A percentile compares a stretch with the other conserved stretches of the same genome.
Conservation (phyloP, 495 filamentous ascomycete genomes). For the Hypomontagnella submonticulosa region DNA sequence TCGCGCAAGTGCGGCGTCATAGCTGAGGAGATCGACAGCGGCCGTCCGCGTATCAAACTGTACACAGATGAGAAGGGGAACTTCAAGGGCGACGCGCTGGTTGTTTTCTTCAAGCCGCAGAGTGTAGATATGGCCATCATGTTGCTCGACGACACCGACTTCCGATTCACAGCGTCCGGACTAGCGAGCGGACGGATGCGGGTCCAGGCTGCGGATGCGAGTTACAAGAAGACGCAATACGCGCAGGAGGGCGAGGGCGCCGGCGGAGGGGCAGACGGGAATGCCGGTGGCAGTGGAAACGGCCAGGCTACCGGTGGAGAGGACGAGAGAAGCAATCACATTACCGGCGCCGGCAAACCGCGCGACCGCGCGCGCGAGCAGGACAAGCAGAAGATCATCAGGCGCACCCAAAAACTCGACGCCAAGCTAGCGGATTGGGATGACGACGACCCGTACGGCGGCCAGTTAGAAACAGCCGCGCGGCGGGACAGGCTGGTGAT, state of each 20-base stretch:
- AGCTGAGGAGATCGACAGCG: conserved; percentile 89
- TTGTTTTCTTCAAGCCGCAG: conserved; percentile 94
- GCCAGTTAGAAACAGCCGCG: conserved; percentile 64
- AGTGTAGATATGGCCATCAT: conserved; percentile 89
- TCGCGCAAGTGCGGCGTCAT: conserved; percentile 89
- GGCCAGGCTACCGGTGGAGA: conserved; percentile 49
- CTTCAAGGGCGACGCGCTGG: conserved; percentile 92
- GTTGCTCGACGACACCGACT: conserved; percentile 90
- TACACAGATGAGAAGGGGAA: conserved; percentile 83
- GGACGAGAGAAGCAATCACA: conserved; percentile 32
- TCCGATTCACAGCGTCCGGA: conserved; percentile 70
- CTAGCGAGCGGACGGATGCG: conserved; percentile 71
- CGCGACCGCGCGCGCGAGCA: conserved; percentile 65
- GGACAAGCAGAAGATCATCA: conserved; percentile 86
- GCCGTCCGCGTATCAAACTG: conserved; percentile 88
- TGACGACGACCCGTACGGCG: conserved; percentile 70
- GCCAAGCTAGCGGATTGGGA: conserved; percentile 94
- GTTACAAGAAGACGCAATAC: conserved; percentile 78
- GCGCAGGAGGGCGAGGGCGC: conserved; percentile 42
- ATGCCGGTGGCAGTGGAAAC: conserved; percentile 48
- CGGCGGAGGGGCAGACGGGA: conserved; percentile 45
- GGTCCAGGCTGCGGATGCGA: conserved; percentile 85
- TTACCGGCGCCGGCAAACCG: conserved; percentile 45
- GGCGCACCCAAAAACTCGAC: conserved; percentile 86
- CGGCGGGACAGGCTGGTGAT: conserved; percentile 84